phyloP scores from a whole-genome alignment of 2,329 filamentous ascomycete genomes.

The Phialocephala subalpina region DNA sequence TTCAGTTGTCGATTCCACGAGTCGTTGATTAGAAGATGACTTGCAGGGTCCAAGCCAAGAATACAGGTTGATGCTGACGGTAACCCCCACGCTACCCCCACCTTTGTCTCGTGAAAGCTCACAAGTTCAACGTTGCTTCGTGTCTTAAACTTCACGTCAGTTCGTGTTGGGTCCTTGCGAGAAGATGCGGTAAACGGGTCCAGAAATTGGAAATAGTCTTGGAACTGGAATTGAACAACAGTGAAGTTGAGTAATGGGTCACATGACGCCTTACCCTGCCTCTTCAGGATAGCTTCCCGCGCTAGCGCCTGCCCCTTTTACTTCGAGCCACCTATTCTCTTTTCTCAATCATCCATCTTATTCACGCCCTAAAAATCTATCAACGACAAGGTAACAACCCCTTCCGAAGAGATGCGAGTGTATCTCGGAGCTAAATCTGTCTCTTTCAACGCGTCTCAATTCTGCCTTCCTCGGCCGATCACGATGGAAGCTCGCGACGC shows the following conservation, averaged over 20 bases:
- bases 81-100: constrained; percentile 3
- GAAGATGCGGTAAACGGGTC: background rate
- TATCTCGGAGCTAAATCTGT: too few relatives aligned
- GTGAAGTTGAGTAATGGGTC: background rate
- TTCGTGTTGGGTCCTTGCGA: background rate
- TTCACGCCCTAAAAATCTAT: too few relatives aligned
- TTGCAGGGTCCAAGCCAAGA: background rate
- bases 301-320: background rate
- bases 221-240: background rate
- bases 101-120: background rate
- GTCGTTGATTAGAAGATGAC: background rate
- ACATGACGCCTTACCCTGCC: background rate
- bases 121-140: constrained; percentile 1
- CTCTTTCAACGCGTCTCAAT: too few relatives aligned
- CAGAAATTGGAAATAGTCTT: background rate
- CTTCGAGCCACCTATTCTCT: background rate
- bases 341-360: too few relatives aligned
- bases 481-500: too few relatives aligned
- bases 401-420: too few relatives aligned
- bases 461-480: too few relatives aligned
- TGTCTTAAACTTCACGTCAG: background rate
- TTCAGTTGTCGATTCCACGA: background rate
- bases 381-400: too few relatives aligned
- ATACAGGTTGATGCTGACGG: background rate
- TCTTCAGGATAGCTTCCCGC: background rate